Conservation (phyloP, 192 early-diverging fungal species). For the Podila verticillata region DNA sequence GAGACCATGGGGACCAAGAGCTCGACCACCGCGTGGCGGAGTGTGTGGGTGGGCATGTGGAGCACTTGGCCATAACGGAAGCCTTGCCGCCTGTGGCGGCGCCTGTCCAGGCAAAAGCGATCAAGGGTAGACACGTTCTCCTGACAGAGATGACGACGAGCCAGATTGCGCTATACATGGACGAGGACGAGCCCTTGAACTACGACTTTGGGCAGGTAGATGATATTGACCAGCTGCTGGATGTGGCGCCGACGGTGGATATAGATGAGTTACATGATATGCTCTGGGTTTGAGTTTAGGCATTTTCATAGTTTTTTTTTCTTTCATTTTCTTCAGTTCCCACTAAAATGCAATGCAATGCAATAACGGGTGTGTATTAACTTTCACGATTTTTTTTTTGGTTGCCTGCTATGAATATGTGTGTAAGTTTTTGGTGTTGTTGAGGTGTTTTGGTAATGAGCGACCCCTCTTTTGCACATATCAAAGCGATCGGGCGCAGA, state of each 20-base stretch:
- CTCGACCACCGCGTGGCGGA: conserved; percentile 10
- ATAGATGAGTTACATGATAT: conserved; percentile 32
- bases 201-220: conserved; percentile 38
- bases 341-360: not conserved
- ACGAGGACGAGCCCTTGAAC: not conserved
- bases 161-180: not conserved
- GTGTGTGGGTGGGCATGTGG: conserved; percentile 23
- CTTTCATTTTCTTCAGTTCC: not conserved
- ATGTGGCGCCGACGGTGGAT: conserved; percentile 6
- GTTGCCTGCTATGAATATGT: too few relatives aligned
- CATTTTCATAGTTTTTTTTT: not conserved
- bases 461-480: not conserved
- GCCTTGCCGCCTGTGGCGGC: not conserved
- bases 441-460: too few relatives aligned
- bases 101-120: not conserved
- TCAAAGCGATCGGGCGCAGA: not conserved
- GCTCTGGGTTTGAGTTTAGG: conserved; percentile 13
- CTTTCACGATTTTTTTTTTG: not conserved
- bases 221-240: conserved; percentile 17
- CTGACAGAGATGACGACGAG: not conserved
- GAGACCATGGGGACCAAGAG: conserved; percentile 12
- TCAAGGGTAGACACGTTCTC: not conserved
- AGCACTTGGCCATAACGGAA: conserved; percentile 3
- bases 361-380: not conserved
- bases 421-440: too few relatives aligned